Conservation (phyloP, 2,329 filamentous ascomycete species). For the Pyrenophora teres region DNA sequence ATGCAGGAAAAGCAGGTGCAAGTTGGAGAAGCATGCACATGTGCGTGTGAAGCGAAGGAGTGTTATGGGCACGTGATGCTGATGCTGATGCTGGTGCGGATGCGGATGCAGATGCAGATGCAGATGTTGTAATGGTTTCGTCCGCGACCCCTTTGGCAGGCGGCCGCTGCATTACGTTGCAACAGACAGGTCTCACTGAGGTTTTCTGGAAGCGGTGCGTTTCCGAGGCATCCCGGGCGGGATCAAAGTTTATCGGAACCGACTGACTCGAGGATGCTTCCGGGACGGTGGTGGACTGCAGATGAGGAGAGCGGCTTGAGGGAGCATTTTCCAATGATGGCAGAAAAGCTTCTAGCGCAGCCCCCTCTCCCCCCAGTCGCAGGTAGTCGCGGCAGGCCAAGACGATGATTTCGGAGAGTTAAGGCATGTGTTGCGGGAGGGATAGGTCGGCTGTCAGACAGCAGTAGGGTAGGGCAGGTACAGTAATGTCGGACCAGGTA, state of each 20-base stretch:
- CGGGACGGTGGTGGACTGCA: slow-evolving; percentile 15
- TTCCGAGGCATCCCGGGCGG: slow-evolving; percentile 16
- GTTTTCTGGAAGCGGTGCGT: slow-evolving; percentile 9
- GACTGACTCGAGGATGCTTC: slow-evolving; percentile 22
- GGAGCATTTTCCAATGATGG: slow-evolving; percentile 9
- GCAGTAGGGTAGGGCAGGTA: too few species aligned
- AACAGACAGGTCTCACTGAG: not conserved
- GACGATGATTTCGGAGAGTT: slow-evolving; percentile 2
- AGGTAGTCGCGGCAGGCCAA: slow-evolving; percentile 3
- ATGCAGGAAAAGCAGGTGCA: too few species aligned
- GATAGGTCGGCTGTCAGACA: too few species aligned
- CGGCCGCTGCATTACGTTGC: not conserved
- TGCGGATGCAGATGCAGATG: not conserved
- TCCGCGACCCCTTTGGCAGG: not conserved
- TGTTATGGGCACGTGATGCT: not conserved
- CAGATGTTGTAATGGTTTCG: not conserved
- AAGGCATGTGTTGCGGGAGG: slow-evolving; percentile 1
- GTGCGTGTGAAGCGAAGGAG: not conserved
- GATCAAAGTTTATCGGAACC: slow-evolving; percentile 18
- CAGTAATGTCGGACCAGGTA: too few species aligned
- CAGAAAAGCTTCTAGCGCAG: slow-evolving; percentile 28
- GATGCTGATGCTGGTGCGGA: not conserved
- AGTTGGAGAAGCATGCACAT: too few species aligned
- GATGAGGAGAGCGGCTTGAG: slow-evolving; percentile 4
- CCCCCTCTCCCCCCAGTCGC: slow-evolving; percentile 17